Evolutionary conservation across 768 basidiomycete genomes (phyloP), one percentile per base, ranked within the genome.

Genomic region (Erythrobasidium yunnanense): DNA sequence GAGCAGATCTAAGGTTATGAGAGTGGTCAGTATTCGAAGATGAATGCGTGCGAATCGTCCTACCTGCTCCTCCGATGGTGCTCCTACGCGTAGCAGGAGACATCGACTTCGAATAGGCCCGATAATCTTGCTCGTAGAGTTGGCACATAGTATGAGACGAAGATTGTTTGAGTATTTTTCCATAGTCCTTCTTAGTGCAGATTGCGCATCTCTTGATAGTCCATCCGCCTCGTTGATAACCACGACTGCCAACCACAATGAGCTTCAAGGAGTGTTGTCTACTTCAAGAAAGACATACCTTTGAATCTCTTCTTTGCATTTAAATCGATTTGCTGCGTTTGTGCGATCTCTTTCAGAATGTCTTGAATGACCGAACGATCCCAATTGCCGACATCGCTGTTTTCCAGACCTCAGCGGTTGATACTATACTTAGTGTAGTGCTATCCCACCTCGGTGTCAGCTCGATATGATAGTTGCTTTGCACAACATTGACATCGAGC

Each of bases 121-220:
- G 73, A 99, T 97, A 58, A 99, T 85, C 70, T 86, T 86, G 74
- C 87, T 87, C 2, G 93, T 96, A 74, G 88, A 90, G 76, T 91
- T 92, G 22, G 92, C 91, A 74, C 92, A 96, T 0, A 99, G 81
- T 71, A 99, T 93, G 72, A 99, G 86, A 29, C 93, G 84, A 83
- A 99, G 83, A 75, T 96, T 99, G 45, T 86, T 84, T 87, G 95
- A 96, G 79, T 93, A 97, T 77, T 96, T 97, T 75, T 99, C 93
- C 93, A 97, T 99, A 8, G 93, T 99, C 65, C 93, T 82, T 73
- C 93, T 85, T 33, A 99, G 82, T 6, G 93, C 93, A 0, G 93
- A 91, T 79, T 99, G 93, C 0, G 93, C 93, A 77, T 99, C 93
- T 58, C 93, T 85, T 11, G 89, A 85, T 45, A 99, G 81, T 0